Base-by-base conservation (phyloP, 192 early-diverging fungal species). In the Rhizoclosmatium sp. region DNA sequence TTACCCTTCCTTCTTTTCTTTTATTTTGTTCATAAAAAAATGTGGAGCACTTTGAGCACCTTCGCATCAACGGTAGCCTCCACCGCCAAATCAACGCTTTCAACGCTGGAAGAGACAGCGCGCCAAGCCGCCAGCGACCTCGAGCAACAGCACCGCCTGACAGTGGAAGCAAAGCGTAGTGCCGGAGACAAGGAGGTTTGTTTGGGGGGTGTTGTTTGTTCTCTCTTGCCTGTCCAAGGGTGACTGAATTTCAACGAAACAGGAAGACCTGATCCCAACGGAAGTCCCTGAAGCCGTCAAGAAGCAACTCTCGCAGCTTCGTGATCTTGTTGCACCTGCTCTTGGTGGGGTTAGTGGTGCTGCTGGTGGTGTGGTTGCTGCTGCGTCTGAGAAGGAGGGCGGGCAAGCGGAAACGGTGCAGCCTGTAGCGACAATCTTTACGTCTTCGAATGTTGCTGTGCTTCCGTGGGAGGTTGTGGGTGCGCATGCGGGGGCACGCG, bases 141-240 rank as follows among this genome's bases (percentile, higher is more conserved):
- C 4, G 64, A 45, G 46, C 49, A 48, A 31, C 64, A 76, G 65
- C 75, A 76, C 75, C 64, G 64, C 23, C 21, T 67, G 64, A 76
- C 75, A 14, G 75, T 76, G 16, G 75, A 76, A 56, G 64, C 61
- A 12, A 76, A 76, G 65, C 75, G 75, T 1, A 39, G 49, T 19
- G 14, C 46, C 7, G 75, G 75, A 16, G 75, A 76, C 42, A 19
- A 7, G 4, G 75, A 76, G 54, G 61, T 47, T 45, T 4, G 21
- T 23, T 62, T 62, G 60, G 19, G 19, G 10, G 10, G 16, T 14
- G 47, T 12, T 5, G 16, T 69, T 69, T n/a, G n/a, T n/a, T n/a
- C n/a, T 31, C 31, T n/a, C 40, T 39, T 14, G 40, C 12, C 21
- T 65, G 3, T 16, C 16, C 58, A 59, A 59, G 21, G 3, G 64